These are phyloP conservation scores for Camelina laxa DNA, from an alignment of 345 rosid genomes.

Conservation along the genomic window DNA sequence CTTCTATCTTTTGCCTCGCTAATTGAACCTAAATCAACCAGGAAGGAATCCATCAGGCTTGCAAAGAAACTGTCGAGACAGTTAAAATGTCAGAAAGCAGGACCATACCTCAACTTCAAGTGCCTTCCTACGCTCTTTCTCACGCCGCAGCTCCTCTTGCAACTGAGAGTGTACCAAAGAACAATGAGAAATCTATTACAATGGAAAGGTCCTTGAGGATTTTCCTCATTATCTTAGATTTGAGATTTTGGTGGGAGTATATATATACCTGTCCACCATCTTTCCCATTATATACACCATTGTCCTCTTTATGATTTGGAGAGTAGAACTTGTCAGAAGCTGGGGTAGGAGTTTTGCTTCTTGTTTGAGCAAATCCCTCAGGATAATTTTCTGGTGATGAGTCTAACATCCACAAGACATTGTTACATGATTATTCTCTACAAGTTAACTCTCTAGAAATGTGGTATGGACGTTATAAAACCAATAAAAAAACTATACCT, in stretches of 20 bases:
- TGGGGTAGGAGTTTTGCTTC: constrained; percentile 34
- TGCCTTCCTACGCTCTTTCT: constrained; percentile 54
- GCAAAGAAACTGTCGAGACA: background rate
- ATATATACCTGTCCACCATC: constrained; percentile 36
- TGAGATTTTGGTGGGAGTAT: constrained; percentile 36
- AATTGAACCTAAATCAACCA: constrained; percentile 52
- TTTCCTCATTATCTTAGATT: constrained; percentile 15
- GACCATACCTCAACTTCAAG: constrained; percentile 64
- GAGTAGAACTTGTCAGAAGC: constrained; percentile 49
- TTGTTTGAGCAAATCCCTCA: constrained; percentile 38
- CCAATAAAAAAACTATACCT: constrained; percentile 48
- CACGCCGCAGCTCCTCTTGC: constrained; percentile 49
- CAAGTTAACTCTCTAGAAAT: background rate
- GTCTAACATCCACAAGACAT: constrained; percentile 45
- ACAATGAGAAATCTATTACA: background rate
- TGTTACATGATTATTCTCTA: constrained; percentile 28
- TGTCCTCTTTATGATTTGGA: constrained; percentile 38
- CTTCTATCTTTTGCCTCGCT: constrained; percentile 57
- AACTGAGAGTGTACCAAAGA: constrained; percentile 24
- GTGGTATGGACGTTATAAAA: constrained; percentile 12
- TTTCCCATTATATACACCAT: constrained; percentile 42
- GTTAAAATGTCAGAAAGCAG: constrained; percentile 6
- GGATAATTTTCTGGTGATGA: constrained; percentile 52
- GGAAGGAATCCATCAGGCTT: constrained; percentile 39
- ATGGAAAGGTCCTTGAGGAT: constrained; percentile 20